Evolutionary conservation across 148 eudicot species (phyloP).

Genomic region (Rhododendron griersonianum): DNA sequence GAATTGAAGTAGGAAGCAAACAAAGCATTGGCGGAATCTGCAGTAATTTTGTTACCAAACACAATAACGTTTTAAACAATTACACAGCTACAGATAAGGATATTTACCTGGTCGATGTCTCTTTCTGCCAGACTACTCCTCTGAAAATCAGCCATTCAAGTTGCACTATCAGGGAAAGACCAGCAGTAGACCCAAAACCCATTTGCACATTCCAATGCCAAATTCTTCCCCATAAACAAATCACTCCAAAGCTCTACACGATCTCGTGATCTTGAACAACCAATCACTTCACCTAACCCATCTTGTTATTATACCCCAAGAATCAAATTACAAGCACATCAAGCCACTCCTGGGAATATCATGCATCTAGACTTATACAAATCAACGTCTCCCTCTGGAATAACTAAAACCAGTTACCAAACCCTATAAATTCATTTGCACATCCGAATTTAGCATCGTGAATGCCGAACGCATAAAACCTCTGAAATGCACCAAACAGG

Average conservation of each 20-base stretch:
- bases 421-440: constrained; percentile 6
- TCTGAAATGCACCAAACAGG: background rate
- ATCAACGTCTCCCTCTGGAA: constrained; percentile 13
- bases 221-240: constrained; percentile 33
- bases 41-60: background rate
- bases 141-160: constrained; percentile 83
- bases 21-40: no score
- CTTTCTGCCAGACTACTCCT: constrained; percentile 51
- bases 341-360: background rate
- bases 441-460: background rate
- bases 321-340: background rate
- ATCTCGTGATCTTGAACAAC: constrained; percentile 1
- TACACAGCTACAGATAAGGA: background rate
- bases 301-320: background rate
- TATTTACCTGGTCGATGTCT: constrained; percentile 65
- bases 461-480: background rate
- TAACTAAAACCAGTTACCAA: constrained; percentile 12
- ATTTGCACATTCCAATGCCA: constrained; percentile 36
- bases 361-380: background rate
- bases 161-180: constrained; percentile 33
- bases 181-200: constrained; percentile 44
- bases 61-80: background rate
- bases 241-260: constrained; percentile 7
- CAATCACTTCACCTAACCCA: constrained; percentile 18
- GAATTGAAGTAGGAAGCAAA: no score